These are phyloP conservation scores for Royoungia palumana DNA, from an alignment of 768 basidiomycete genomes.

Conservation along the genomic window DNA sequence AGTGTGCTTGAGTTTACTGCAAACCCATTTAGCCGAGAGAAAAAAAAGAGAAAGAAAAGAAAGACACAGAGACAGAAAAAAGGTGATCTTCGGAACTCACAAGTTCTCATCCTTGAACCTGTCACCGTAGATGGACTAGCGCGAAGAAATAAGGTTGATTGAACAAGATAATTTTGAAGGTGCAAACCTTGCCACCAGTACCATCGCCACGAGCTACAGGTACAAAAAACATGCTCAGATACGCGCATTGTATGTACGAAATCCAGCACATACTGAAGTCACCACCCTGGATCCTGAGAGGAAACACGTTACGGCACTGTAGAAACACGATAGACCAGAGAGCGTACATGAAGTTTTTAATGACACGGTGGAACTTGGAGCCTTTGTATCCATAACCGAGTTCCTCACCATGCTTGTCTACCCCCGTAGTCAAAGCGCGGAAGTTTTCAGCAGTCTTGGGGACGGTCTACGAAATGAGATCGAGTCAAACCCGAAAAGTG, in stretches of 20 bases:
- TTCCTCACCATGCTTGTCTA: slow-evolving; percentile 58
- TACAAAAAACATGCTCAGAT: slow-evolving; percentile 11
- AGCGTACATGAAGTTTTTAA: slow-evolving; percentile 85
- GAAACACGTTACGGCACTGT: not conserved
- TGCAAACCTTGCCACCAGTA: slow-evolving; percentile 79
- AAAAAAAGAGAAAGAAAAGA: no score
- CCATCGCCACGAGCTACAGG: slow-evolving; percentile 78
- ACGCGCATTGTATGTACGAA: slow-evolving; percentile 11
- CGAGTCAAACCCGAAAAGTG: not conserved
- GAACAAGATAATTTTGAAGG: not conserved
- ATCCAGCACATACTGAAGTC: slow-evolving; percentile 79
- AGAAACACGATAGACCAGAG: not conserved
- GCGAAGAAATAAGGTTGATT: slow-evolving; percentile 1
- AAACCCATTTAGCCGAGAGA: not conserved
- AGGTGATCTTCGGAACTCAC: slow-evolving; percentile 46
- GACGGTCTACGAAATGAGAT: slow-evolving; percentile 57
- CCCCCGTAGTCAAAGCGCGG: slow-evolving; percentile 85
- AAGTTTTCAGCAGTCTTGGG: slow-evolving; percentile 98
- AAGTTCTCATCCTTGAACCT: slow-evolving; percentile 96
- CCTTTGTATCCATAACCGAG: slow-evolving; percentile 92
- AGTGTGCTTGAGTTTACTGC: slow-evolving; percentile 93
- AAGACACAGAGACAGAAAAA: no score
- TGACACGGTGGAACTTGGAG: slow-evolving; percentile 94
- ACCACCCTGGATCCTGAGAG: slow-evolving; percentile 90
- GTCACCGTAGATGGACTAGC: slow-evolving; percentile 84